These are phyloP conservation scores for Ogataea nitratoaversa DNA, from an alignment of 805 yeast genomes.

Conservation along the genomic window DNA sequence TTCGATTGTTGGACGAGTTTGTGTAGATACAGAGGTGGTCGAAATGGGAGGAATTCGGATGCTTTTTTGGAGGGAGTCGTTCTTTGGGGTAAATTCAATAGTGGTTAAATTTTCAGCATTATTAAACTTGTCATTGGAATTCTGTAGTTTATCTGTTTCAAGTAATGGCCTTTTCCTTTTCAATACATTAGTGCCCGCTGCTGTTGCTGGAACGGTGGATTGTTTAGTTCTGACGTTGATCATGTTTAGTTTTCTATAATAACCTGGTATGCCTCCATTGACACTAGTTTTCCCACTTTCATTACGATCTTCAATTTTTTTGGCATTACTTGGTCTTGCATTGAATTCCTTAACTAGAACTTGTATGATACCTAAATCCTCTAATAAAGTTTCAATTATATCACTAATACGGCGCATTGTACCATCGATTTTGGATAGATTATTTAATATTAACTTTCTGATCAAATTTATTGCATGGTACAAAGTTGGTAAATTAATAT, in stretches of 20 bases:
- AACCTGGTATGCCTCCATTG: slow-evolving; percentile 29
- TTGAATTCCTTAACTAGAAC: slow-evolving; percentile 25
- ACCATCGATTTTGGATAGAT: slow-evolving; percentile 34
- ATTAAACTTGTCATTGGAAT: too few species aligned
- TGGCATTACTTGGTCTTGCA: slow-evolving; percentile 28
- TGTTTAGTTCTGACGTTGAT: background rate
- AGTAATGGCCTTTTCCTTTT: too few species aligned
- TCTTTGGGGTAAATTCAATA: too few species aligned
- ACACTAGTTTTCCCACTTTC: slow-evolving; percentile 32
- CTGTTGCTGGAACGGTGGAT: slow-evolving; percentile 1
- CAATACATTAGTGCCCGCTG: too few species aligned
- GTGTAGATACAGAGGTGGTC: too few species aligned
- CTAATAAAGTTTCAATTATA: slow-evolving; percentile 37
- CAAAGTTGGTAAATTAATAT: slow-evolving; percentile 26
- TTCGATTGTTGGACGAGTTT: background rate
- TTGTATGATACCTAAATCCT: slow-evolving; percentile 37
- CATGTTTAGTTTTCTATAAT: slow-evolving; percentile 23
- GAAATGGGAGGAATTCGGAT: too few species aligned
- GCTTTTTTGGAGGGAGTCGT: too few species aligned
- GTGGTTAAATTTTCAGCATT: too few species aligned
- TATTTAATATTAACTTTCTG: slow-evolving; percentile 30
- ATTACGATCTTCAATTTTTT: slow-evolving; percentile 25
- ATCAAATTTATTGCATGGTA: slow-evolving; percentile 32
- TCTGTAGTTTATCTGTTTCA: too few species aligned
- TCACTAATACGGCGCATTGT: slow-evolving; percentile 41